Evolutionary conservation across 441 rosid species (phyloP), one percentile per base, ranked within the genome.

Genomic region (Populus hybrid): DNA sequence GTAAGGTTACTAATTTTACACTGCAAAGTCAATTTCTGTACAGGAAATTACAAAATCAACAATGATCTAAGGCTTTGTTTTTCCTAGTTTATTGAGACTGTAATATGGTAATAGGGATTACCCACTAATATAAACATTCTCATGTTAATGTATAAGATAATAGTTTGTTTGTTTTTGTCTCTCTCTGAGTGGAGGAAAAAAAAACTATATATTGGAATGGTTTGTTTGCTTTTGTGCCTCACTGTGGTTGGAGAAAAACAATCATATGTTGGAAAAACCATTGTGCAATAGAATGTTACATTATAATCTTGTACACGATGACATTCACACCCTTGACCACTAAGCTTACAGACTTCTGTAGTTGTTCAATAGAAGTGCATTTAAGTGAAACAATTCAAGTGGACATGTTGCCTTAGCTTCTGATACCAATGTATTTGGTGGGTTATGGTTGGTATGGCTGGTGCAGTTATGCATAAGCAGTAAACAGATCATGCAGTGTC

Each of bases 1-100:
- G 99, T 95, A 86, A 85, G 98, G 82, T 69, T 63, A 34, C 71
- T 30, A 2, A 68, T n/a, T 68, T 68, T 9, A 19, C 12, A 68
- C 11, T 63, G 46, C 10, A 46, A 21, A 18, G 19, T 65, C 24
- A 40, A 69, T 53, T 69, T 38, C 73, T 35, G 50, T 64, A 53
- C 18, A 64, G 75, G 24, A 69, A 38, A 35, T 74, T 75, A 11
- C 19, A 67, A 11, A 59, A 63, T 53, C 28, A 36, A 19, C 10
- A 61, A 19, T 36, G 26, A 19, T 34, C 24, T 14, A 71, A 28
- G 26, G 24, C 53, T 11, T 34, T 72, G 61, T 36, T 50, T 6
- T 16, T 42, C 57, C 24, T 57, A 35, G 61, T 12, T n/a, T 50
- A 28, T 67, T 46, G 14, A 21, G 24, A 40, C 4, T 8, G 24